Evolutionary conservation across 495 filamentous ascomycete species (phyloP).

Genomic region (Friedmanniomyces endolithicus): DNA sequence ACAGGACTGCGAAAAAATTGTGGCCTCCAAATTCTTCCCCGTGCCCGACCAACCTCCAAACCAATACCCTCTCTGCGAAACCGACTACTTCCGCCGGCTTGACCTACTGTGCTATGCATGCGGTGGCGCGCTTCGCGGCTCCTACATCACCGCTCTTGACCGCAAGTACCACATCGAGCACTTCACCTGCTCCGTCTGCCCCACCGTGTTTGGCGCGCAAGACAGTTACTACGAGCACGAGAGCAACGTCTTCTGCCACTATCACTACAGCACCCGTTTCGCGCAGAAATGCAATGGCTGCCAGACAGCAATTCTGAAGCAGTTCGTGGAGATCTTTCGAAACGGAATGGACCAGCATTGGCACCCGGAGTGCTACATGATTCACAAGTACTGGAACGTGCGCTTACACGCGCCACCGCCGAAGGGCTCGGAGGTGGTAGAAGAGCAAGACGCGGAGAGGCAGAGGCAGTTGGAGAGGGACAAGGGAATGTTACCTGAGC

Average conservation of each 20-base stretch:
- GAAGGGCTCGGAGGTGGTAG: slow-evolving; percentile 36
- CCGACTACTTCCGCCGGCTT: slow-evolving; percentile 89
- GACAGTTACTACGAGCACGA: slow-evolving; percentile 99
- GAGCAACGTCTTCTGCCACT: slow-evolving; percentile 93
- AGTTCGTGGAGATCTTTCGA: slow-evolving; percentile 97
- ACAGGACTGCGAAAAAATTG: slow-evolving; percentile 90
- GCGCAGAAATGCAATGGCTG: slow-evolving; percentile 94
- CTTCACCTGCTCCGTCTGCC: slow-evolving; percentile 96
- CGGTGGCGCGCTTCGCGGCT: slow-evolving; percentile 84
- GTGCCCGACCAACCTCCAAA: slow-evolving; percentile 76
- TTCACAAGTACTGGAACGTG: slow-evolving; percentile 99
- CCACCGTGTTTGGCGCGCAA: slow-evolving; percentile 91
- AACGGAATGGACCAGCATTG: slow-evolving; percentile 98
- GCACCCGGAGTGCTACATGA: slow-evolving; percentile 99
- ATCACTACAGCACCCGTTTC: slow-evolving; percentile 96
- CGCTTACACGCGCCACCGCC: slow-evolving; percentile 52
- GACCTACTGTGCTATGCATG: slow-evolving; percentile 85
- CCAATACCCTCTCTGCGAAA: slow-evolving; percentile 95
- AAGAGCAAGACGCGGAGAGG: slow-evolving; percentile 59
- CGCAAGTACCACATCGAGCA: slow-evolving; percentile 99
- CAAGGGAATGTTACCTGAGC: slow-evolving; percentile 34
- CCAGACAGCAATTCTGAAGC: slow-evolving; percentile 94
- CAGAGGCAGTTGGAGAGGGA: neutral
- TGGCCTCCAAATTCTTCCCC: slow-evolving; percentile 97
- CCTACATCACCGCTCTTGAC: slow-evolving; percentile 95